Conservation (phyloP, 2,329 filamentous ascomycete genomes). For the Cladosporium sp. region DNA sequence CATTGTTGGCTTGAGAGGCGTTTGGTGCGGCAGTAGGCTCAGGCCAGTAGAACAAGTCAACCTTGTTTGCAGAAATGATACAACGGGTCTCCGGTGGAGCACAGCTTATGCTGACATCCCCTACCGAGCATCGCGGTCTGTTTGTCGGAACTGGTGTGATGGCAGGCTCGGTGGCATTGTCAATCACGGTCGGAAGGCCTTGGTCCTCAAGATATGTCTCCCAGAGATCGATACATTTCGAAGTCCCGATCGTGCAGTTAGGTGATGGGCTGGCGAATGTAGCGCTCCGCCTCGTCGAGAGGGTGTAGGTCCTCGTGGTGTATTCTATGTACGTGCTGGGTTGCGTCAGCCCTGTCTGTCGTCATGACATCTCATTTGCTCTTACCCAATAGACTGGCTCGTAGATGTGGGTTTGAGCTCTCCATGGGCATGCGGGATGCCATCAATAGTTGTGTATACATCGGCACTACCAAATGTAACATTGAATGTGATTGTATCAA, state of each 20-base stretch:
- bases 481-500: constrained; percentile 2
- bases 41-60: constrained; percentile 10
- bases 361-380: background rate
- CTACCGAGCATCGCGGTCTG: constrained; percentile 4
- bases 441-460: constrained; percentile 11
- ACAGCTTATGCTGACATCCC: background rate
- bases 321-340: background rate
- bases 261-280: background rate
- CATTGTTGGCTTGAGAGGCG: background rate
- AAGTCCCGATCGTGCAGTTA: constrained; percentile 4
- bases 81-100: background rate
- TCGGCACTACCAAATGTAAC: constrained; percentile 7
- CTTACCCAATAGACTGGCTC: constrained; percentile 7
- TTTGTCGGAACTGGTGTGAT: constrained; percentile 9
- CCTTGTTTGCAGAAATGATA: constrained; percentile 4
- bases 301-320: background rate
- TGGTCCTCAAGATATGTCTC: constrained; percentile 3
- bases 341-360: background rate
- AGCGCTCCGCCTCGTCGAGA: background rate
- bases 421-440: constrained; percentile 8
- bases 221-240: constrained; percentile 4
- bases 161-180: constrained; percentile 5
- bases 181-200: constrained; percentile 6
- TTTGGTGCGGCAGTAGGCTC: constrained; percentile 1
- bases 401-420: background rate